Conservation (phyloP, 129 eudicot genomes). For the Arctium lappa region DNA sequence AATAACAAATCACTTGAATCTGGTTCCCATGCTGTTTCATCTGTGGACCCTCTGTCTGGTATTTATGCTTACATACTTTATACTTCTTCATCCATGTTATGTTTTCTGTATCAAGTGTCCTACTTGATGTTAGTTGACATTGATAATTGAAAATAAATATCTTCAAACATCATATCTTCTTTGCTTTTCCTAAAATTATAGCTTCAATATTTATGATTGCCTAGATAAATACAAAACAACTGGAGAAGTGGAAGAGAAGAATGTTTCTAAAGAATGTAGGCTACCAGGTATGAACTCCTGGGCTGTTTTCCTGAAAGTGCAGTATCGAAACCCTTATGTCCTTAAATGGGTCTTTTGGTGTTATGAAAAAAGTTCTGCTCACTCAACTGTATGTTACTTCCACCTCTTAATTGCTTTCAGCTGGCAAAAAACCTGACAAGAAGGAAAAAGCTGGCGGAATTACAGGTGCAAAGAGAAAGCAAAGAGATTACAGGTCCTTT, state of each 20-base stretch:
- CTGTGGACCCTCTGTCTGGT: constrained; percentile 41
- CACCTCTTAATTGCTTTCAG: constrained; percentile 33
- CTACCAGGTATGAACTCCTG: constrained; percentile 46
- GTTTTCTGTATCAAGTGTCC: neutral
- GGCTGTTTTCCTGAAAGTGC: constrained; percentile 1
- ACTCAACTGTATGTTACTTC: constrained; percentile 23
- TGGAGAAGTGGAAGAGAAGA: constrained; percentile 29
- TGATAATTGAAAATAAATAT: neutral
- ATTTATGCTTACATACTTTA: constrained; percentile 18
- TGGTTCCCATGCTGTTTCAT: constrained; percentile 31
- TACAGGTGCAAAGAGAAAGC: constrained; percentile 64
- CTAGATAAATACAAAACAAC: constrained; percentile 31
- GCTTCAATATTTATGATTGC: constrained; percentile 31
- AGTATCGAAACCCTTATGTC: constrained; percentile 13
- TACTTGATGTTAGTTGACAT: constrained; percentile 4
- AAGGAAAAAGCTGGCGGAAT: constrained; percentile 29
- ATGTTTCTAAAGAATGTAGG: constrained; percentile 24
- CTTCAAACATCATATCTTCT: constrained; percentile 7
- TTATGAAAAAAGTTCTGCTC: neutral
- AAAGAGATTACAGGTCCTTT: constrained; percentile 54
- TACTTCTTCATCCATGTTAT: constrained; percentile 7
- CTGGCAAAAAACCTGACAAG: constrained; percentile 26
- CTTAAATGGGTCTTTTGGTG: constrained; percentile 11
- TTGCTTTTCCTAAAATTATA: constrained; percentile 19
- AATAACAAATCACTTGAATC: constrained; percentile 33